Conservation (phyloP, 441 rosid genomes). For the Populus trichocarpa region DNA sequence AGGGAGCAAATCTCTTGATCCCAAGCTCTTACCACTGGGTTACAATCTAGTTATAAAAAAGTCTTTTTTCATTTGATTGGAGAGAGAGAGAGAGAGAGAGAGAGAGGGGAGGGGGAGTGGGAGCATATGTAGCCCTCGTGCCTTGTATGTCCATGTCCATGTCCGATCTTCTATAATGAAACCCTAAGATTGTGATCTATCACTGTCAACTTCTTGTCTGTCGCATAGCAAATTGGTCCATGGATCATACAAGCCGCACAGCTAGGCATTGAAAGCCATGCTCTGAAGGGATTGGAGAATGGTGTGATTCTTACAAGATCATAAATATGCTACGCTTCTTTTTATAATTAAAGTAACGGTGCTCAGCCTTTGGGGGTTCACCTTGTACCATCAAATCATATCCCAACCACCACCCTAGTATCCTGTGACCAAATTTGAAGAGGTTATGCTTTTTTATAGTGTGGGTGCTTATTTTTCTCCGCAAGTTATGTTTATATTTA, state of each 20-base stretch:
- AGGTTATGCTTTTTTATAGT: too few relatives aligned
- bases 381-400: background rate
- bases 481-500: too few relatives aligned
- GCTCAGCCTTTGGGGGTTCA: background rate
- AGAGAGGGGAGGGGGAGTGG: too few relatives aligned
- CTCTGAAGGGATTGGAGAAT: background rate
- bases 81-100: background rate
- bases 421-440: too few relatives aligned
- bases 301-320: background rate
- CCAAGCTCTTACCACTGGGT: too few relatives aligned
- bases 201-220: constrained; percentile 11
- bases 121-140: background rate
- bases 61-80: background rate
- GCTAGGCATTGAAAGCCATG: constrained; percentile 21
- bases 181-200: background rate
- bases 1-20: too few relatives aligned
- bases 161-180: background rate
- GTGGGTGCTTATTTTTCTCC: too few relatives aligned
- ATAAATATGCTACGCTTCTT: background rate
- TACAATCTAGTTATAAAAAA: too few relatives aligned
- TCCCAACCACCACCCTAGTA: background rate
- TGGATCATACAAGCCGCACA: background rate
- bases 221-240: background rate
- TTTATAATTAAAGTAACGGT: background rate
- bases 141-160: background rate